Evolutionary conservation across 179 eudicot genomes (phyloP), one percentile per base, ranked within the genome.

Genomic region (Heliamphora pulchella): DNA sequence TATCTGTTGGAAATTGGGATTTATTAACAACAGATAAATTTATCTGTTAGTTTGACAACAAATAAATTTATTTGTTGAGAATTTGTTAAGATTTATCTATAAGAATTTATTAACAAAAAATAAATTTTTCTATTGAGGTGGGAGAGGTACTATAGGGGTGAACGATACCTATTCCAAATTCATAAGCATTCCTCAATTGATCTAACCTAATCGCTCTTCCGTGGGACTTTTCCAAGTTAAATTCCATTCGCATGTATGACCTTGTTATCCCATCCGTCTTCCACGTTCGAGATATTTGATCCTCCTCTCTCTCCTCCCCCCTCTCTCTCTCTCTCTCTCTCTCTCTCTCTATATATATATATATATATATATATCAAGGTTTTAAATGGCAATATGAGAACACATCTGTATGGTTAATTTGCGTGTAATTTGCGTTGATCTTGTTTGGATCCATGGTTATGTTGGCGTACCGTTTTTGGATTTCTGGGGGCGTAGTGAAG

Each of bases 231-330:
- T 78, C 57, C 83, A 84, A 65, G 77, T 86, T 89, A 80, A 89
- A 81, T 79, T 83, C 90, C 81, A 78, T 89, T 84, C 89, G 87
- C 74, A 89, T 89, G 91, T 89, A 79, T 67, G 91, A 87, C 59
- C 84, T 89, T 20, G 91, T 89, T n/a, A 86, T 89, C 73, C 86
- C 89, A 0, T 87, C 87, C 62, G 76, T 81, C 18, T 89, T 89
- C 81, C 89, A 87, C 82, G 91, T 89, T 71, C 31, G 22, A 69
- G 72, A 67, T 7, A 14, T 22, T 14, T 74, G 61, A 73, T 22
- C 31, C 31, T 31, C 31, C 31, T 31, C 31, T 31, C 31, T 31
- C 31, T 31, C 31, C 31, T 0, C 31, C 31, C 31, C 31, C 31
- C 31, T 31, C 31, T 31, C n/a, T n/a, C n/a, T n/a, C 31, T 31